Conservation (phyloP, 192 early-diverging fungal species). For the Mycoemilia scoparia region DNA sequence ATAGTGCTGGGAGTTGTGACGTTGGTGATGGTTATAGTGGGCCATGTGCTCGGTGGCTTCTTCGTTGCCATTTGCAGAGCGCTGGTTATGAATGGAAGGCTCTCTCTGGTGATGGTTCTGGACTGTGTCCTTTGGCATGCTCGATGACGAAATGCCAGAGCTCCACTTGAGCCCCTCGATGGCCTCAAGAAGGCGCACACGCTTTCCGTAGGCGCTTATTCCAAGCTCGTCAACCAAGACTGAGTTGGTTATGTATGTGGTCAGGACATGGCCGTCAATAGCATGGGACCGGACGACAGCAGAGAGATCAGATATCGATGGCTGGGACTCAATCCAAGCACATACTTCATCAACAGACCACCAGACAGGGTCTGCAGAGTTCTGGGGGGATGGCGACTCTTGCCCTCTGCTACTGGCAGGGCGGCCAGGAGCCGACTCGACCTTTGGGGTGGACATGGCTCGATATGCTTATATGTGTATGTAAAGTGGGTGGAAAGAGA, state of each 20-base stretch:
- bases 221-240: slow-evolving; percentile 28
- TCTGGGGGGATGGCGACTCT: background rate
- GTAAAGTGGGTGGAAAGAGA: no score
- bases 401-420: no score
- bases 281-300: slow-evolving; percentile 18
- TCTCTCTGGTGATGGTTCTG: slow-evolving; percentile 6
- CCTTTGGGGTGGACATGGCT: no score
- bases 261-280: slow-evolving; percentile 25
- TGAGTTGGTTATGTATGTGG: slow-evolving; percentile 26
- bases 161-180: slow-evolving; percentile 25
- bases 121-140: slow-evolving; percentile 1
- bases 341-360: slow-evolving; percentile 22
- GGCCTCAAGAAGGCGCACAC: slow-evolving; percentile 25
- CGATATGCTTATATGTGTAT: no score
- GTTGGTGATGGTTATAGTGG: slow-evolving; percentile 4
- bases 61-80: no score
- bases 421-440: no score
- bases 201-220: slow-evolving; percentile 22
- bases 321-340: slow-evolving; percentile 13
- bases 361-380: slow-evolving; percentile 7
- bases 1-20: background rate
- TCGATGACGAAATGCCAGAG: slow-evolving; percentile 11
- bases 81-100: no score
- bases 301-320: slow-evolving; percentile 8
- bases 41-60: no score